Conservation (phyloP, 345 rosid genomes). For the Lumnitzera littorea region DNA sequence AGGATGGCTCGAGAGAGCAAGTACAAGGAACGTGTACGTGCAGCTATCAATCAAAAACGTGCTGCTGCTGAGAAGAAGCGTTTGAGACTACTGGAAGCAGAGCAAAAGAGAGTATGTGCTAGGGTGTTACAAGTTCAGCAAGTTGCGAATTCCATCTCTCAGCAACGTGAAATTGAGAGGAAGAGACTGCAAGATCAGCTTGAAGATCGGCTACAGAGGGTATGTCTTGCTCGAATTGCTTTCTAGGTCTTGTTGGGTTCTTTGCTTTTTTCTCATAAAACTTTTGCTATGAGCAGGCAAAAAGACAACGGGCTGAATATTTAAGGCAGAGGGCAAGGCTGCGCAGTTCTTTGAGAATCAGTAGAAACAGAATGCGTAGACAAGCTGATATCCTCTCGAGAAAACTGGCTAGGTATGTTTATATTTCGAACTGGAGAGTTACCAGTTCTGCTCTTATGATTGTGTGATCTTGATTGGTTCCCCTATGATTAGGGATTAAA, state of each 20-base stretch:
- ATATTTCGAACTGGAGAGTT: too few relatives aligned
- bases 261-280: constrained; percentile 4
- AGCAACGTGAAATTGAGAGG: constrained; percentile 88
- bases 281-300: constrained; percentile 48
- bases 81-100: constrained; percentile 74
- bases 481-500: too few relatives aligned
- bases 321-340: constrained; percentile 75
- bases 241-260: neutral
- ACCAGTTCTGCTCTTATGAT: too few relatives aligned
- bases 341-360: constrained; percentile 38
- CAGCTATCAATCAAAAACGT: constrained; percentile 88
- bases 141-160: constrained; percentile 65
- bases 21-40: constrained; percentile 76
- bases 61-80: constrained; percentile 92
- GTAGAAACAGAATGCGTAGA: constrained; percentile 45
- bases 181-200: constrained; percentile 72
- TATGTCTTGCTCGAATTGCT: constrained; percentile 19
- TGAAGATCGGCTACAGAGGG: constrained; percentile 85
- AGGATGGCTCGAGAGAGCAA: constrained; percentile 79
- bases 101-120: constrained; percentile 78
- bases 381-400: constrained; percentile 76
- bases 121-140: constrained; percentile 62
- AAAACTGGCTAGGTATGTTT: constrained; percentile 62
- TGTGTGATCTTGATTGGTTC: too few relatives aligned
- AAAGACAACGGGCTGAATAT: constrained; percentile 79